Evolutionary conservation across 768 basidiomycete genomes (phyloP).

Genomic region (Xerocomellus amylosporus): DNA sequence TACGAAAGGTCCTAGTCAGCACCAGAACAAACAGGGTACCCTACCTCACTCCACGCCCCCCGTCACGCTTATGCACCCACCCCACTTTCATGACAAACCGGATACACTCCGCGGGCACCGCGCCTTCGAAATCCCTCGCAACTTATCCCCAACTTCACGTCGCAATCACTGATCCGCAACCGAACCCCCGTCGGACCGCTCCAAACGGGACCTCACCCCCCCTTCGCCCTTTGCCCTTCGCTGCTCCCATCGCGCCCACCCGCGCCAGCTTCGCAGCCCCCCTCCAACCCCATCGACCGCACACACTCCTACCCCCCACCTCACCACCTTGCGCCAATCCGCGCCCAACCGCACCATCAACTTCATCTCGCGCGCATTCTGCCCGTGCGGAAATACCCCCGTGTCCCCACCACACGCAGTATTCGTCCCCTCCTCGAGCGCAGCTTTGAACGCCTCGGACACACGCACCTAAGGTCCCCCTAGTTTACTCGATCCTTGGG

Average conservation of each 20-base stretch:
- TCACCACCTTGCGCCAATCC: constrained; percentile 48
- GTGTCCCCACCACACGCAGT: constrained; percentile 64
- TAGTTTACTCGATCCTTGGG: constrained; percentile 12
- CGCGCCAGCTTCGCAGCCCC: constrained; percentile 26
- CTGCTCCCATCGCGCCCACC: constrained; percentile 11
- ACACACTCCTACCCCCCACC: constrained; percentile 63
- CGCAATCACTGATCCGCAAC: constrained; percentile 47
- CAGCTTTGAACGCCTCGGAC: constrained; percentile 42
- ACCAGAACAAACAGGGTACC: background rate
- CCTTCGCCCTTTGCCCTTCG: constrained; percentile 20
- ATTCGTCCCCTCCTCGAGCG: constrained; percentile 41
- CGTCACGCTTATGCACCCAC: constrained; percentile 42
- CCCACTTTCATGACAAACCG: constrained; percentile 61
- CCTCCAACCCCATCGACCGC: constrained; percentile 47
- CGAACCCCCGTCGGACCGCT: constrained; percentile 48
- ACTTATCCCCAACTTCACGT: constrained; percentile 37
- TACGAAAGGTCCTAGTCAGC: background rate
- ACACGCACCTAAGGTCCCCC: constrained; percentile 34
- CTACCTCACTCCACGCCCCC: constrained; percentile 16
- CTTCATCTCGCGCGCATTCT: constrained; percentile 58
- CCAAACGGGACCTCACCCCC: constrained; percentile 57
- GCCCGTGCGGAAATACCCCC: constrained; percentile 59
- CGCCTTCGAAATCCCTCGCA: constrained; percentile 39
- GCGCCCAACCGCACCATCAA: constrained; percentile 59
- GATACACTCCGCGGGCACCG: constrained; percentile 46